These are phyloP conservation scores for Colletotrichum simmondsii DNA, from an alignment of 2,329 filamentous ascomycete species.

Conservation along the genomic window DNA sequence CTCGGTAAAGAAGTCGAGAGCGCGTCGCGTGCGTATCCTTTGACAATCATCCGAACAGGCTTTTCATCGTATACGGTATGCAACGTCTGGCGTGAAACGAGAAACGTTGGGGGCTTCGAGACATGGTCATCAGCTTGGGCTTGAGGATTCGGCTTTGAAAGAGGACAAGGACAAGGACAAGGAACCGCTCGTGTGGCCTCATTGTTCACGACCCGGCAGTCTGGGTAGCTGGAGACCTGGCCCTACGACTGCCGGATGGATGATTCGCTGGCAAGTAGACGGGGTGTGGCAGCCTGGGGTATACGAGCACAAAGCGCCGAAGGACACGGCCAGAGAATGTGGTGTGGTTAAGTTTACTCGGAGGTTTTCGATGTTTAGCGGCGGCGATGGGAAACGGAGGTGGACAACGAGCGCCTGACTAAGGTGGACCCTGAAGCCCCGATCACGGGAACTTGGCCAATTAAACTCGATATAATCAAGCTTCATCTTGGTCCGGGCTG, in stretches of 20 bases:
- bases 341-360: neutral
- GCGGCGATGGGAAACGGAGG: neutral
- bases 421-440: neutral
- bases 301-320: conserved; percentile 16
- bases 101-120: conserved; percentile 10
- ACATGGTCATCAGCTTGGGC: neutral
- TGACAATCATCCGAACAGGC: neutral
- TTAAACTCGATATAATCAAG: neutral
- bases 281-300: neutral
- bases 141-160: neutral
- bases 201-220: conserved; percentile 1
- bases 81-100: neutral
- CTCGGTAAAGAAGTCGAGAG: neutral
- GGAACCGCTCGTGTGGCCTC: neutral
- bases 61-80: neutral
- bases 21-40: neutral
- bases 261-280: neutral
- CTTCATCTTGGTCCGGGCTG: conserved; percentile 6
- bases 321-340: neutral
- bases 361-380: neutral
- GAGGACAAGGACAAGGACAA: neutral
- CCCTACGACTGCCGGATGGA: neutral
- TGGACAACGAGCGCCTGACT: neutral
- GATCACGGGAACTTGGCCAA: neutral
- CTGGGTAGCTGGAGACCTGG: neutral